These are phyloP conservation scores for Helicostylum pulchrum DNA, from an alignment of 192 early-diverging fungal species.

Conservation along the genomic window DNA sequence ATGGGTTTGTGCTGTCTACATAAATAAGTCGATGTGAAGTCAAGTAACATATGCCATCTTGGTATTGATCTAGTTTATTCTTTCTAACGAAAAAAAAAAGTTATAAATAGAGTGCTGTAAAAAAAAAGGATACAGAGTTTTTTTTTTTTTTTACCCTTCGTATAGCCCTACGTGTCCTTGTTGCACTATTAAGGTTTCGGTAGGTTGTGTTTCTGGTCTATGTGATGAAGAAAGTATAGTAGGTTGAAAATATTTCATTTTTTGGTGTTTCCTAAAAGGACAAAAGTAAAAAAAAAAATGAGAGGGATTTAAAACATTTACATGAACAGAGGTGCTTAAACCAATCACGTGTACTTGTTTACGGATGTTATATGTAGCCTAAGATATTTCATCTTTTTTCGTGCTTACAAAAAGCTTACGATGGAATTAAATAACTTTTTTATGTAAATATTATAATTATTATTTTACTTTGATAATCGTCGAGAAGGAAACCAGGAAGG, in stretches of 20 bases:
- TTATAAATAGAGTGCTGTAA: background rate
- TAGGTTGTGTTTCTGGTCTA: slow-evolving; percentile 49
- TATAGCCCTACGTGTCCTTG: slow-evolving; percentile 72
- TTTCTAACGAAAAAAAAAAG: slow-evolving; percentile 39
- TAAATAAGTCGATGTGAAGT: slow-evolving; percentile 79
- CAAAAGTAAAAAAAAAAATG: no score
- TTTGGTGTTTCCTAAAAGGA: no score
- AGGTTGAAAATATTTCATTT: slow-evolving; percentile 27
- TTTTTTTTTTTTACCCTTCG: slow-evolving; percentile 58
- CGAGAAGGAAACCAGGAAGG: no score
- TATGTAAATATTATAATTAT: no score
- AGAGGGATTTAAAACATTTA: no score
- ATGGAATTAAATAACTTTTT: no score
- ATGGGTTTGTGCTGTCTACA: slow-evolving; percentile 62
- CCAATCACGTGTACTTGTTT: no score
- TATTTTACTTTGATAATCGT: no score
- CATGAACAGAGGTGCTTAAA: no score
- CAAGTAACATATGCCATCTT: slow-evolving; percentile 71
- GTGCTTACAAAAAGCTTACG: no score
- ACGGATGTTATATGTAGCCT: no score
- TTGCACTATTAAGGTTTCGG: slow-evolving; percentile 51
- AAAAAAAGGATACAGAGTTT: background rate
- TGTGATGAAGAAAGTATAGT: slow-evolving; percentile 45
- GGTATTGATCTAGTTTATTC: slow-evolving; percentile 56
- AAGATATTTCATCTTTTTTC: no score